phyloP scores from a whole-genome alignment of 2,329 filamentous ascomycete species.

The Epichloe festucae region DNA sequence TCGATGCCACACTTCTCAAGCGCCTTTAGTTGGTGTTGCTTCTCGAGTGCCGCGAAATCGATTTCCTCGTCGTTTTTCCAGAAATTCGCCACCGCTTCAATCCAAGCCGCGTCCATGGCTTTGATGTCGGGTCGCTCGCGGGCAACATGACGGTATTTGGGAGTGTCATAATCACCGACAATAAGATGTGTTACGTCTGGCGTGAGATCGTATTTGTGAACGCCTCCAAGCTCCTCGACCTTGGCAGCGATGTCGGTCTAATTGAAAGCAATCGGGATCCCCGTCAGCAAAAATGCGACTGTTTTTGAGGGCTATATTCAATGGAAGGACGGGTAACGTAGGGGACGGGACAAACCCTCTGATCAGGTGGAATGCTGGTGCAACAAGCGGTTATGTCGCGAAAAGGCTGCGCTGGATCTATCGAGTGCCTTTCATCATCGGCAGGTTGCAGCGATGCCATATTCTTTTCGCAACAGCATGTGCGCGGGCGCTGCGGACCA shows the following conservation, averaged over 20 bases:
- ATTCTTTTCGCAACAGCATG: constrained; percentile 3
- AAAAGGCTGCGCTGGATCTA: constrained; percentile 52
- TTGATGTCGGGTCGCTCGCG: constrained; percentile 76
- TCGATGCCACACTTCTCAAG: constrained; percentile 42
- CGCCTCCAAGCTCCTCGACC: constrained; percentile 70
- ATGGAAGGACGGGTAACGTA: not conserved
- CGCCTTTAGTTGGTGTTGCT: constrained; percentile 47
- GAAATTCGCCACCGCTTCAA: constrained; percentile 62
- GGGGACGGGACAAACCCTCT: constrained; percentile 43
- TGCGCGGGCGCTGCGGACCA: not conserved
- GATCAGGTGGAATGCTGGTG: constrained; percentile 69
- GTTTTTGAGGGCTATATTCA: not conserved
- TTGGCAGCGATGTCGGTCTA: constrained; percentile 46
- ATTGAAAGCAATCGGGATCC: not conserved
- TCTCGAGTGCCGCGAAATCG: constrained; percentile 58
- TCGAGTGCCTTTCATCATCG: constrained; percentile 16
- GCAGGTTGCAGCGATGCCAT: constrained; percentile 17
- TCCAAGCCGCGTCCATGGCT: constrained; percentile 71
- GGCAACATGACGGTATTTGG: constrained; percentile 93
- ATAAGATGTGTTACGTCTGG: constrained; percentile 90
- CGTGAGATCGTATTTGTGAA: constrained; percentile 85
- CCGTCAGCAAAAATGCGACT: not conserved
- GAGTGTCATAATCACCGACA: constrained; percentile 76
- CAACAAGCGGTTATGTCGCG: constrained; percentile 71
- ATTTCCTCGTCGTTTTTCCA: constrained; percentile 78